phyloP scores from a whole-genome alignment of 2,329 filamentous ascomycete genomes.

The Thelonectria olida region DNA sequence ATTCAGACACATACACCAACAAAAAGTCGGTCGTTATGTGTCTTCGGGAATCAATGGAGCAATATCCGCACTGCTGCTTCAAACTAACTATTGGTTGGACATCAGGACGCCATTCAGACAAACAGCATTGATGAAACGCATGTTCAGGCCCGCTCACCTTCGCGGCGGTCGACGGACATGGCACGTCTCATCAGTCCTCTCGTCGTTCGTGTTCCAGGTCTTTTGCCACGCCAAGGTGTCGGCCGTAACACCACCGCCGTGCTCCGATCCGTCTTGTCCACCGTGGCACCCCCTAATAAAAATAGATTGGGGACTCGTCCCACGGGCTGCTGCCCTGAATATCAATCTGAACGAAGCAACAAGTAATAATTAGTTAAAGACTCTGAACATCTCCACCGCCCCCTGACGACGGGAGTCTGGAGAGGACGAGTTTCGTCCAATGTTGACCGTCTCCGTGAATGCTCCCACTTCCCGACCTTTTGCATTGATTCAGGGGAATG shows the following conservation, averaged over 20 bases:
- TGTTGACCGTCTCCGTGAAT: conserved; percentile 1
- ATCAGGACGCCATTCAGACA: background rate
- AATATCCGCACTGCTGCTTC: background rate
- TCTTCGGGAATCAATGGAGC: background rate
- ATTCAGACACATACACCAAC: background rate
- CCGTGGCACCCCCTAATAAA: conserved; percentile 8
- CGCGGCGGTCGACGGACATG: background rate
- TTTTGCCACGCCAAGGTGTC: conserved; percentile 17
- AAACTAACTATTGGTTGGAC: background rate
- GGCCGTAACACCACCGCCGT: background rate
- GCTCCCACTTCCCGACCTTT: conserved; percentile 20
- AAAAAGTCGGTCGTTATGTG: background rate
- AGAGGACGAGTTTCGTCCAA: conserved; percentile 9
- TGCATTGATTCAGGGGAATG: conserved; percentile 19
- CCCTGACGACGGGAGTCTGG: conserved; percentile 9
- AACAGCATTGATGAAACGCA: conserved; percentile 17
- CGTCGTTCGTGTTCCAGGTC: conserved; percentile 4
- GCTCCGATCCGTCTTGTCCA: conserved; percentile 1
- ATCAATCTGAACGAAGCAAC: conserved; percentile 17
- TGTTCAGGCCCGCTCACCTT: conserved; percentile 3
- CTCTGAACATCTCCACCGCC: conserved; percentile 17
- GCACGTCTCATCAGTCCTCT: conserved; percentile 9
- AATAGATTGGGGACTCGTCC: conserved; percentile 14
- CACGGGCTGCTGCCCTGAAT: conserved; percentile 14
- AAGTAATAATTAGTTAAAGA: too few species aligned